Base-by-base conservation (phyloP, 1,284 basidiomycete species). In the Schizophyllum amplum region DNA sequence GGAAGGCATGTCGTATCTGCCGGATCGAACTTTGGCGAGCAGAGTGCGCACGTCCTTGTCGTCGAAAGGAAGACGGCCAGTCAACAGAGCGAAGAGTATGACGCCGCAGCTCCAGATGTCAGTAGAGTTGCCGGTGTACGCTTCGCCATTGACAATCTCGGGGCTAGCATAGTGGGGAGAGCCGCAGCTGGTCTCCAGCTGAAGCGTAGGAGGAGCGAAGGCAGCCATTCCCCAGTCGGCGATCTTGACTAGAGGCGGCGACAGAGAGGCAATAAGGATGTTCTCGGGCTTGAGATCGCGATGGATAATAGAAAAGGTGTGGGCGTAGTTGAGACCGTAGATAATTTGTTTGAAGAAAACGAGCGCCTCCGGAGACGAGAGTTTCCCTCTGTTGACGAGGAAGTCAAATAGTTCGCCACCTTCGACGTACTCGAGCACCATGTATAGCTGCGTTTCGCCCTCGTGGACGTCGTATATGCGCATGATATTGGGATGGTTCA, bases 151-250 rank as follows among this genome's bases (percentile, higher is more conserved):
- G 59, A 99, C 94, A 66, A 99, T 96, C 74, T 99, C 97, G 2
- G 97, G 97, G 64, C 90, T 93, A 15, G 96, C 97, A 64, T 99
- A 99, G 73, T 99, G 97, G 54, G 97, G 97, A 61, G 90, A 93
- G 15, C 97, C 97, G 67, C 97, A 99, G 68, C 90, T 94, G 2
- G 96, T 99, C 75, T 98, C 93, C 52, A 98, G 84, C 70, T 97
- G 83, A 51, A 86, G 78, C 47, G 83, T 79, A 25, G 87, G 88
- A 53, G 86, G 86, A 53, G 89, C 87, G 64, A 94, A 91, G 15
- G 94, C 92, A 20, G 97, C 96, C 97, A 99, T 99, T 49, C 97
- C 97, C 84, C 97, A 99, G 73, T 99, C 97, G 24, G 95, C 97
- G 42, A 99, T 92, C 77, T 99, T 99, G 76, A 98, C 83, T 67